These are phyloP conservation scores for Phlyctochytrium bullatum DNA, from an alignment of 192 early-diverging fungal species.

Conservation along the genomic window DNA sequence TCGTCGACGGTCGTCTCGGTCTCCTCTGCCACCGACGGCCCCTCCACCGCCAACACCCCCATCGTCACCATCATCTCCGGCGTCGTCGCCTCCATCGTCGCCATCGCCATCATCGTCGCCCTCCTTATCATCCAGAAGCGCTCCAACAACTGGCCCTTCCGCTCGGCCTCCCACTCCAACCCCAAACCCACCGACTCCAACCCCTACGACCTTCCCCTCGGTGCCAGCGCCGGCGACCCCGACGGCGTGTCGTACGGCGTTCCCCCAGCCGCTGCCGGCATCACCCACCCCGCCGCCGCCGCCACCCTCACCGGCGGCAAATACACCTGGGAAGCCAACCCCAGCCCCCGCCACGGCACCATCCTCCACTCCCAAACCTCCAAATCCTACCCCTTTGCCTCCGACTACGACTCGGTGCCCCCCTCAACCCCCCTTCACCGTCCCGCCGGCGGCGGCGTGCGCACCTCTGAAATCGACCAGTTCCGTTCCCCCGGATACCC, in stretches of 20 bases:
- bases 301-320: not conserved
- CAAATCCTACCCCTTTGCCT: conserved; percentile 2
- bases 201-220: not conserved
- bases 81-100: not conserved
- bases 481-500: not conserved
- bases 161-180: not conserved
- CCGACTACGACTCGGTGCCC: conserved; percentile 1
- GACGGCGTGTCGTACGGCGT: not conserved
- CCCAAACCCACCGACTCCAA: not conserved
- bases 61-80: not conserved
- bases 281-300: not conserved
- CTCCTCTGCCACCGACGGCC: not conserved
- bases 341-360: not conserved
- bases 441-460: not conserved
- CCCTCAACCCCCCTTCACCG: not conserved
- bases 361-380: not conserved
- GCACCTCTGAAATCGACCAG: not conserved
- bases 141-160: not conserved
- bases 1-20: not conserved
- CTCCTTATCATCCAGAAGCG: not conserved
- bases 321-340: not conserved
- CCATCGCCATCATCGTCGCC: not conserved
- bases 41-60: conserved; percentile 2
- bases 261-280: not conserved
- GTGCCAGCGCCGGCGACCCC: not conserved